Percentiles rank a stretch among this genome's conserved stretches.
Evolutionary conservation across 192 early-diverging fungal species (phyloP).

Genomic region (Coemansia biformis): DNA sequence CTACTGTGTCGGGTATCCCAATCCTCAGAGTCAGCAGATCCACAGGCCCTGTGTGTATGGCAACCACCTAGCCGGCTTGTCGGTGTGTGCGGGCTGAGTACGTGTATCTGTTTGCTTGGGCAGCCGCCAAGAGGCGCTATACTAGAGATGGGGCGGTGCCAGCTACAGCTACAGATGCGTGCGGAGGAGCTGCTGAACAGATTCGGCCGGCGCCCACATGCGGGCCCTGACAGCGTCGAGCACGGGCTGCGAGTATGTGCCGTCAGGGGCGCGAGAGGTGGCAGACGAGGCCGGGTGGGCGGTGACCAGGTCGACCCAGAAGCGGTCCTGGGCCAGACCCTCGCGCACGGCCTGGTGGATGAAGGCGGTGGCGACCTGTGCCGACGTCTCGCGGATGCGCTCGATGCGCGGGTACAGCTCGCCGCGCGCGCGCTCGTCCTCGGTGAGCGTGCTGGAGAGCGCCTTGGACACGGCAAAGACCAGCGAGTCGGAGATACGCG

Average conservation of each 20-base stretch:
- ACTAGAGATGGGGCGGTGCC: background rate
- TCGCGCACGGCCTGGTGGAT: conserved; percentile 64
- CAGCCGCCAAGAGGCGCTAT: no score
- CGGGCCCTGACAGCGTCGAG: conserved; percentile 33
- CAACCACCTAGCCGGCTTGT: no score
- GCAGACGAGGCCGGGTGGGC: conserved; percentile 28
- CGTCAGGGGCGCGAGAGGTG: conserved; percentile 30
- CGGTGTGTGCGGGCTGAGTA: no score
- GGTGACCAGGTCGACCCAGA: conserved; percentile 50
- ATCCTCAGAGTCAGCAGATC: no score
- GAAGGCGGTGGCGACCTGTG: conserved; percentile 76
- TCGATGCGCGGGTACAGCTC: conserved; percentile 79
- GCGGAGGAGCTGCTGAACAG: conserved; percentile 23
- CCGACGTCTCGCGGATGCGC: conserved; percentile 81
- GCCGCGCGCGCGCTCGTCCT: conserved; percentile 61
- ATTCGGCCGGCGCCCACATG: conserved; percentile 45
- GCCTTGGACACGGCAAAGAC: conserved; percentile 75
- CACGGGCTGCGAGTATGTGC: conserved; percentile 38
- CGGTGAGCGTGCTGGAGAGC: conserved; percentile 68
- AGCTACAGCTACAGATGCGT: conserved; percentile 29
- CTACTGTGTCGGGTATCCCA: no score
- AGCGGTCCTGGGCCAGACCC: conserved; percentile 52
- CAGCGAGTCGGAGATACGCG: conserved; percentile 69
- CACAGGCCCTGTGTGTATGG: no score
- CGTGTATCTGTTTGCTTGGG: no score